Percentiles rank a stretch among this genome's conserved stretches.
Conservation (phyloP, 2,329 filamentous ascomycete species). For the Beauveria varroae region DNA sequence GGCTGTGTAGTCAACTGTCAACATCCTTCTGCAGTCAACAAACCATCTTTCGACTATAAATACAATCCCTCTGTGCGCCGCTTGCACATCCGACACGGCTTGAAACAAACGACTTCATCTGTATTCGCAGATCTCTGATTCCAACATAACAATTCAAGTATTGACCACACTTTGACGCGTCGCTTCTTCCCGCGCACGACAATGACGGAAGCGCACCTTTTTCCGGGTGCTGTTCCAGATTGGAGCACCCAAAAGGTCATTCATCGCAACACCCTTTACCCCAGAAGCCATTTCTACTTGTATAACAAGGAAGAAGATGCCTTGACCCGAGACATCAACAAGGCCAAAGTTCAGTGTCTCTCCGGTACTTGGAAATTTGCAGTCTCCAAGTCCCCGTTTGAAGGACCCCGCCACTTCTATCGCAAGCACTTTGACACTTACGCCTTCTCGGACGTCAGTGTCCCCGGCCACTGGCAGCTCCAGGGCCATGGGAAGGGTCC, state of each 20-base stretch:
- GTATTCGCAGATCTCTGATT: not conserved
- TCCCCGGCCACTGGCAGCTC: constrained; percentile 65
- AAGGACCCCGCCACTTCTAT: constrained; percentile 36
- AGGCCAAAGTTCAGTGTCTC: constrained; percentile 34
- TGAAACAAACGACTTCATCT: not conserved
- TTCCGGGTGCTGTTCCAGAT: constrained; percentile 35
- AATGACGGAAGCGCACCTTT: constrained; percentile 10
- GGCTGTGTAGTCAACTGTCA: not conserved
- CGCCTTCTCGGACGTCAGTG: constrained; percentile 37
- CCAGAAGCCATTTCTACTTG: constrained; percentile 49
- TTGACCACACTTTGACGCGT: too few species aligned
- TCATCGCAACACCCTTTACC: constrained; percentile 51
- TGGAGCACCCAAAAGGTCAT: constrained; percentile 55
- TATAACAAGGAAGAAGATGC: constrained; percentile 43
- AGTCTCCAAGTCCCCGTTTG: constrained; percentile 36
- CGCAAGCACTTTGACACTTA: constrained; percentile 27
- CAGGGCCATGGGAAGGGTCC: constrained; percentile 57
- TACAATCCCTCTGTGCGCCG: not conserved
- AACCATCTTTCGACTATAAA: not conserved
- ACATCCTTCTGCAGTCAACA: not conserved
- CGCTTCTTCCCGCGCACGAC: not conserved
- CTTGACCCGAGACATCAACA: constrained; percentile 31
- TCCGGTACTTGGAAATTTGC: constrained; percentile 50
- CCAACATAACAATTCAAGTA: not conserved
- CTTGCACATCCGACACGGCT: not conserved